Percentiles rank a stretch among this genome's conserved stretches.
Evolutionary conservation across 495 filamentous ascomycete species (phyloP).

Genomic region (Neurospora tetrasperma): DNA sequence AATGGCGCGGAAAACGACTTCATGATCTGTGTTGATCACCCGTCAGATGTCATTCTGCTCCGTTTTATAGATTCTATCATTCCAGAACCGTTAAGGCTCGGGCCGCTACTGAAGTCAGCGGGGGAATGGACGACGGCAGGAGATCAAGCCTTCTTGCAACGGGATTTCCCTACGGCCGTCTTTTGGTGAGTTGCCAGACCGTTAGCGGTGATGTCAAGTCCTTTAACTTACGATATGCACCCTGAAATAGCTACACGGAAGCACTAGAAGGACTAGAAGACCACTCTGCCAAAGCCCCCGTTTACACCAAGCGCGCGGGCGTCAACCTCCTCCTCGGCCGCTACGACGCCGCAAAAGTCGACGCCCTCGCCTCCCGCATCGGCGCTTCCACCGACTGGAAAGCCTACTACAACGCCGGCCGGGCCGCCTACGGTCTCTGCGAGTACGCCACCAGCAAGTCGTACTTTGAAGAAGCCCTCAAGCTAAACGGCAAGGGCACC

Average conservation of each 20-base stretch:
- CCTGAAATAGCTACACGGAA: slow-evolving; percentile 21
- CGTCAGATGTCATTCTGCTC: slow-evolving; percentile 32
- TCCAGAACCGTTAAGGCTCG: slow-evolving; percentile 17
- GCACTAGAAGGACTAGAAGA: slow-evolving; percentile 16
- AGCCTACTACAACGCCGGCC: slow-evolving; percentile 37
- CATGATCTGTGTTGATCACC: slow-evolving; percentile 44
- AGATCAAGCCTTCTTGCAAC: slow-evolving; percentile 25
- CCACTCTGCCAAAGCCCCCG: slow-evolving; percentile 9
- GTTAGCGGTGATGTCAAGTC: background rate
- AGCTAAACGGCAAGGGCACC: slow-evolving; percentile 19
- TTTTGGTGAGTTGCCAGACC: slow-evolving; percentile 19
- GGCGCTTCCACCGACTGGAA: slow-evolving; percentile 29
- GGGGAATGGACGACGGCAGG: slow-evolving; percentile 25
- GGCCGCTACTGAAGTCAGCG: slow-evolving; percentile 19
- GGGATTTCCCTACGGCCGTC: slow-evolving; percentile 24
- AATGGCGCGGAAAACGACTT: slow-evolving; percentile 29
- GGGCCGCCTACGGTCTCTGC: slow-evolving; percentile 38
- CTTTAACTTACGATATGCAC: background rate
- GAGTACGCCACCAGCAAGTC: slow-evolving; percentile 22
- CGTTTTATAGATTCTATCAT: slow-evolving; percentile 17
- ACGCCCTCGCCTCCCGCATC: slow-evolving; percentile 27
- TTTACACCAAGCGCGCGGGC: slow-evolving; percentile 38
- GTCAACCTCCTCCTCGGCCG: slow-evolving; percentile 31
- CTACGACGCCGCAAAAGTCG: slow-evolving; percentile 38
- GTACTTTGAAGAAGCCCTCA: slow-evolving; percentile 23